Percentiles rank a stretch among this genome's conserved stretches.
phyloP scores from a whole-genome alignment of 2,329 filamentous ascomycete genomes.

The Alternaria angustiovoidea region DNA sequence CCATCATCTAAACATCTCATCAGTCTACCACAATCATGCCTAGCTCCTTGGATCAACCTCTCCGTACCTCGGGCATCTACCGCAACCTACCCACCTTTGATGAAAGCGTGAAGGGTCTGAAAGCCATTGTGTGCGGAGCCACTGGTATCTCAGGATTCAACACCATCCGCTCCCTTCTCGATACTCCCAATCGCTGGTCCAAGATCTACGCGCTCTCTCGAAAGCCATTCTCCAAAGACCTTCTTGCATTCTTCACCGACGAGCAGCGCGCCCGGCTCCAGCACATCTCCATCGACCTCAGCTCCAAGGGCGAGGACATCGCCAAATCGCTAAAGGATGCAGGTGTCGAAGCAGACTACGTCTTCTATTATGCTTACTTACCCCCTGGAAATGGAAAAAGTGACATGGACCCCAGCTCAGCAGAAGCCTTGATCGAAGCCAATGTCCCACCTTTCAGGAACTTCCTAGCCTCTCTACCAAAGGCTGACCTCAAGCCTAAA shows the following conservation, averaged over 20 bases:
- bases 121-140: constrained; percentile 20
- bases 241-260: constrained; percentile 11
- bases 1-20: background rate
- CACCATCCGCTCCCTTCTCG: constrained; percentile 14
- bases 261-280: constrained; percentile 16
- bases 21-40: constrained; percentile 2
- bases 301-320: constrained; percentile 9
- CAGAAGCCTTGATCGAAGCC: constrained; percentile 13
- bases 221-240: constrained; percentile 2
- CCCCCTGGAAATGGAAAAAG: constrained; percentile 12
- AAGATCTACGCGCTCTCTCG: constrained; percentile 21
- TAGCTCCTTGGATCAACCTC: constrained; percentile 12
- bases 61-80: constrained; percentile 23
- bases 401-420: constrained; percentile 13
- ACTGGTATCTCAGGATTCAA: constrained; percentile 25
- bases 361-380: constrained; percentile 28
- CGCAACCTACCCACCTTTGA: constrained; percentile 24
- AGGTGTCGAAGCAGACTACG: constrained; percentile 6
- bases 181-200: constrained; percentile 19
- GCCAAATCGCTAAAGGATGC: constrained; percentile 11
- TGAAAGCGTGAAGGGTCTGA: constrained; percentile 9
- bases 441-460: constrained; percentile 19
- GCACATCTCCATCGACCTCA: constrained; percentile 21
- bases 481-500: constrained; percentile 16
- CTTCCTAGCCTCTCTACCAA: constrained; percentile 14